Evolutionary conservation across 495 filamentous ascomycete species (phyloP).

Genomic region (Thermothielavioides terrestris): DNA sequence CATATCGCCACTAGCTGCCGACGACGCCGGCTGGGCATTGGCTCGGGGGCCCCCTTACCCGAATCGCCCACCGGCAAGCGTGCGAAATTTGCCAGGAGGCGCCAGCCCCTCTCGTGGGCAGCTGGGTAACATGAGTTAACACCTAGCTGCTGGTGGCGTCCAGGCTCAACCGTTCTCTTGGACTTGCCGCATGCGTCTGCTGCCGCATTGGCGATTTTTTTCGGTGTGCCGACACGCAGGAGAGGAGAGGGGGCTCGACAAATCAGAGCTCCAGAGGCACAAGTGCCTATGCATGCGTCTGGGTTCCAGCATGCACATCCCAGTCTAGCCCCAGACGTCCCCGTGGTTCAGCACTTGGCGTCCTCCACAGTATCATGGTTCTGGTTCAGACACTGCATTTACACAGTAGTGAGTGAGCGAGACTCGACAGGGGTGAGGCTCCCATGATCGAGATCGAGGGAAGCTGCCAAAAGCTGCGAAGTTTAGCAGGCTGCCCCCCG

Average conservation of each 20-base stretch:
- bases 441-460: background rate
- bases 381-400: no score
- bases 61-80: background rate
- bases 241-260: background rate
- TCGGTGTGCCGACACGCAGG: background rate
- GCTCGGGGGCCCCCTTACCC: conserved; percentile 1
- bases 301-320: background rate
- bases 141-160: conserved; percentile 4
- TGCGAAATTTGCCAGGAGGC: background rate
- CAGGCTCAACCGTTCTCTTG: background rate
- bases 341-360: background rate
- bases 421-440: background rate
- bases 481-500: background rate
- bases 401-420: background rate
- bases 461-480: background rate
- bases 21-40: background rate
- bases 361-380: no score
- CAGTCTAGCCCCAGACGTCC: background rate
- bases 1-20: background rate
- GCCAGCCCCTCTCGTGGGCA: background rate
- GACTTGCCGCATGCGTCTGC: conserved; percentile 3
- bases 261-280: conserved; percentile 1
- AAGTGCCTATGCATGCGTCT: background rate
- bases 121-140: no score
- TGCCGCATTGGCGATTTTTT: background rate